Evolutionary conservation across 169 alveolate genomes (phyloP).

Genomic region (Theileria sp.): DNA sequence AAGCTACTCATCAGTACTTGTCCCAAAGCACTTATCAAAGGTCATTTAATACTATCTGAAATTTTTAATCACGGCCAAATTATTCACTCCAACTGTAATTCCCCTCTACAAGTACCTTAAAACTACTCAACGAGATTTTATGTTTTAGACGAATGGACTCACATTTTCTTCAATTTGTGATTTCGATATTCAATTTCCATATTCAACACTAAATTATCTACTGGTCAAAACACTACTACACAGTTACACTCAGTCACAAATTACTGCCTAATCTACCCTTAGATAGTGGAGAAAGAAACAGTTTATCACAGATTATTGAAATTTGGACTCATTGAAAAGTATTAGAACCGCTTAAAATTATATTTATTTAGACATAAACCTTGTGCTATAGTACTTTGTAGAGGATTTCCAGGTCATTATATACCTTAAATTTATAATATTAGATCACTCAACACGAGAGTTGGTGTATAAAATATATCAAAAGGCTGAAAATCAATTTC

Average conservation of each 20-base stretch:
- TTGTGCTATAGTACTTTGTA: constrained; percentile 26
- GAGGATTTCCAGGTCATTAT: constrained; percentile 45
- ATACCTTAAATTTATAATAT: background rate
- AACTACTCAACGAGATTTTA: background rate
- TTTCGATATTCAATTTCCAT: constrained; percentile 1
- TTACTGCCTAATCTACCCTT: background rate
- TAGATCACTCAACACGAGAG: constrained; percentile 24
- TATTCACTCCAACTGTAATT: background rate
- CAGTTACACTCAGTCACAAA: background rate
- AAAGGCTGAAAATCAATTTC: constrained; percentile 7
- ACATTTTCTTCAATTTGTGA: constrained; percentile 18
- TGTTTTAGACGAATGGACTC: constrained; percentile 27
- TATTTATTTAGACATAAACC: constrained; percentile 20
- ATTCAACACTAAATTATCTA: background rate
- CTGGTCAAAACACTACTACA: constrained; percentile 16
- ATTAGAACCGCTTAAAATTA: background rate
- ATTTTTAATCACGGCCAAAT: constrained; percentile 1
- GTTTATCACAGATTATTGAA: constrained; percentile 54
- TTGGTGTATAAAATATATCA: constrained; percentile 9
- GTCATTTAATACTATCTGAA: constrained; percentile 6
- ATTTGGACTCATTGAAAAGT: constrained; percentile 44
- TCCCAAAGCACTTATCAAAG: constrained; percentile 62
- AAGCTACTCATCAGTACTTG: constrained; percentile 51
- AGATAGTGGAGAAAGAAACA: constrained; percentile 69
- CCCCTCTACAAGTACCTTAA: constrained; percentile 1